Evolutionary conservation across 768 basidiomycete species (phyloP).

Genomic region (Lepiota venenata): DNA sequence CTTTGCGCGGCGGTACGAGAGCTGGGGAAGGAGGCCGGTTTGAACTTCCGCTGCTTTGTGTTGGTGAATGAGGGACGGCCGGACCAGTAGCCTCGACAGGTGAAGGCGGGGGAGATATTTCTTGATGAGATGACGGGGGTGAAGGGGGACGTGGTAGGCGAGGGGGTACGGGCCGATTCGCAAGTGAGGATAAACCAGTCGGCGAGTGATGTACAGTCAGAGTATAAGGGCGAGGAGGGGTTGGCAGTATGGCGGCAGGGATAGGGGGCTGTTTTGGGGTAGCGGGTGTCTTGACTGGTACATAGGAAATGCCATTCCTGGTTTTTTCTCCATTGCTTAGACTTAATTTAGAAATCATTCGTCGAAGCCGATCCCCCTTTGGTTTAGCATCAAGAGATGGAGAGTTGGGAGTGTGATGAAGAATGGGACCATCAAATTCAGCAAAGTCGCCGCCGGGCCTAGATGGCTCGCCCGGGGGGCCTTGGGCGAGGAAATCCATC

Average conservation of each 20-base stretch:
- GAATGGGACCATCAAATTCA: conserved; percentile 57
- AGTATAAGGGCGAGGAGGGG: conserved; percentile 15
- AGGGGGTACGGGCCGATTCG: conserved; percentile 60
- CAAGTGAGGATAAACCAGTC: conserved; percentile 42
- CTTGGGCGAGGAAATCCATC: conserved; percentile 54
- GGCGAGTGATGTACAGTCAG: conserved; percentile 23
- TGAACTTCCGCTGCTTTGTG: background rate
- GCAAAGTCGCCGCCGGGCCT: conserved; percentile 45
- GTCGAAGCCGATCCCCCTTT: conserved; percentile 63
- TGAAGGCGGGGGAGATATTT: conserved; percentile 20
- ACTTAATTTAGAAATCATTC: conserved; percentile 80
- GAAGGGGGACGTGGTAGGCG: conserved; percentile 45
- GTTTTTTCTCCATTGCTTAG: conserved; percentile 41
- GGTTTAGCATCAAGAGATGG: conserved; percentile 41
- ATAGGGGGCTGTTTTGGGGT: conserved; percentile 7
- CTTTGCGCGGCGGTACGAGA: conserved; percentile 12
- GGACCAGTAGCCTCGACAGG: conserved; percentile 13
- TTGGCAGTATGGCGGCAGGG: conserved; percentile 10
- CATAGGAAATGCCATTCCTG: conserved; percentile 14
- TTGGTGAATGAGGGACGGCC: conserved; percentile 10
- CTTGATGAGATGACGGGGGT: conserved; percentile 37
- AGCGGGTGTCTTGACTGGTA: conserved; percentile 17
- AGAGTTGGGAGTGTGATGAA: conserved; percentile 32
- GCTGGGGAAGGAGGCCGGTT: conserved; percentile 8
- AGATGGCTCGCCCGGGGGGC: conserved; percentile 40